Evolutionary conservation across 169 alveolate genomes (phyloP), one percentile per base, ranked within the genome.

Genomic region (Cryptosporidium tyzzeri): DNA sequence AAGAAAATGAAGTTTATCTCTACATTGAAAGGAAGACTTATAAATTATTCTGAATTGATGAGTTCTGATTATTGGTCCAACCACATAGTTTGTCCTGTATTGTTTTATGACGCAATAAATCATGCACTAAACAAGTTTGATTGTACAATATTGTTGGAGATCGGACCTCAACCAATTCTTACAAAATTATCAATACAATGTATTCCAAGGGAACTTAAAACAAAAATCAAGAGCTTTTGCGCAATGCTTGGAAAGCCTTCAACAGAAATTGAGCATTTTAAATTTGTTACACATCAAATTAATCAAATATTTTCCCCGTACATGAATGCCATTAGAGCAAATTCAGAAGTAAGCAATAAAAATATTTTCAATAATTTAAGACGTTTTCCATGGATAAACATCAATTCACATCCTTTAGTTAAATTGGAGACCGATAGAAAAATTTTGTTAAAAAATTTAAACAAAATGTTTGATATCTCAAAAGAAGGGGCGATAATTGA

Each of bases 121-220:
- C 41, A 41, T 41, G 61, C 67, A 44, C 14, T 80, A 55, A 80
- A 59, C 7, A 53, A 80, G 33, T 9, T 10, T 14, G 50, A 65
- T 59, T 37, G 55, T 37, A 44, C 41, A 21, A 29, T 23, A 23
- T 37, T 80, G 23, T 37, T 80, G 23, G 89, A 80, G 44, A 29
- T 80, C 44, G 89, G 89, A 10, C 89, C 89, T 29, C 44, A 61
- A 23, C 80, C 89, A 31, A 48, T 70, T 26, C 75, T 80, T 37
- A 61, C 89, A 80, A 80, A 80, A 80, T 21, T 80, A 18, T 23
- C 61, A 1, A 18, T 62, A 9, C 74, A 80, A 26, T 80, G 69
- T 45, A 48, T 80, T 55, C 70, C 73, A 58, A 65, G 29, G 62
- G 89, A 62, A 41, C 45, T 23, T 6, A 61, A 80, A 61, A 53